Percentiles rank a stretch among this genome's conserved stretches.
Evolutionary conservation across 768 basidiomycete genomes (phyloP).

Genomic region (Pleurotus cornucopiae): DNA sequence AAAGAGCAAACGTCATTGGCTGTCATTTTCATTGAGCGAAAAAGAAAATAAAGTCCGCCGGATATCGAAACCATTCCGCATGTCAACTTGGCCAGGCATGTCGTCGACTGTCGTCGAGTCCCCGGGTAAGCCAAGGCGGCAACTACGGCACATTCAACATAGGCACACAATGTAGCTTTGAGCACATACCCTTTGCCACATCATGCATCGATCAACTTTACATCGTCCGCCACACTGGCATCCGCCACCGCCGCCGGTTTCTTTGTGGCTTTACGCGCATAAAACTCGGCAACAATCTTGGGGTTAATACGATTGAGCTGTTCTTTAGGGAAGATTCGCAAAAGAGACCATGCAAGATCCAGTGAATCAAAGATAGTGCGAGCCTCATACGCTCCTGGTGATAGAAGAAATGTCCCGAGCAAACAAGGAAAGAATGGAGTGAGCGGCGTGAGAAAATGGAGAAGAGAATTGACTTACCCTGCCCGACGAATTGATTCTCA

Average conservation of each 20-base stretch:
- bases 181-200: conserved; percentile 20
- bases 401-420: not conserved
- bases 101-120: too few relatives aligned
- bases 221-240: conserved; percentile 38
- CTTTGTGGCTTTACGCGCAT: conserved; percentile 76
- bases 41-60: conserved; percentile 7
- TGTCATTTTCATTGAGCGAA: not conserved
- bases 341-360: conserved; percentile 93
- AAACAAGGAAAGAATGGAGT: not conserved
- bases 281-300: conserved; percentile 93
- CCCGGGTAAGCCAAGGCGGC: not conserved
- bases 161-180: not conserved
- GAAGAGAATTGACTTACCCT: conserved; percentile 55
- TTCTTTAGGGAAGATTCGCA: conserved; percentile 99
- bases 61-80: conserved; percentile 5
- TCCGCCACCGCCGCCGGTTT: conserved; percentile 48
- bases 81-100: not conserved
- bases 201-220: conserved; percentile 63
- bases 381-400: conserved; percentile 84
- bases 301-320: conserved; percentile 97
- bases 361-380: conserved; percentile 96
- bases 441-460: conserved; percentile 6
- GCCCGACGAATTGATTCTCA: conserved; percentile 94
- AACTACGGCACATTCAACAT: not conserved
- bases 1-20: conserved; percentile 1